Base-by-base conservation (phyloP, 345 rosid species). In the Mallotus nudiflorus region DNA sequence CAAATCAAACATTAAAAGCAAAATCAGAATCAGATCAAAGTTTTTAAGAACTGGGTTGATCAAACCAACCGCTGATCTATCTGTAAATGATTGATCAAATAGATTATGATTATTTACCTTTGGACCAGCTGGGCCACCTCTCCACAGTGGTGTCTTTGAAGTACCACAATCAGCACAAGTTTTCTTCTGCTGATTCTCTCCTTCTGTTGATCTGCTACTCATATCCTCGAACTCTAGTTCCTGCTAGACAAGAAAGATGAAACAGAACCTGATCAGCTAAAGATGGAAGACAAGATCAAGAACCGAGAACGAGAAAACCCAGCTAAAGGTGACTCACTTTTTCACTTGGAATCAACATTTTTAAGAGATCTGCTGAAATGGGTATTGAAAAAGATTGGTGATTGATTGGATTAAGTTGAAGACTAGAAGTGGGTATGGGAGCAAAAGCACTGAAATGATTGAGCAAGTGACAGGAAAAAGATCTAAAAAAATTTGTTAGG, bases 121-220 rank as follows among this genome's bases (percentile, higher is more conserved):
- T 5, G 99, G 99, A 1, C 99, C 99, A 0, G 99, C 94, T 9
- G 99, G 99, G 7, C 99, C 99, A 6, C 98, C 94, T 5, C 99
- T 82, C 99, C 99, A 95, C 0, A 95, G 90, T 52, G 99, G 99
- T 58, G 99, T 95, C 50, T 89, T 88, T 3, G 89, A 27, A 24
- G 99, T 95, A 0, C 97, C 97, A 49, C 99, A 95, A 83, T 92
- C 97, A 9, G 92, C 88, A 62, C 99, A 95, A 0, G 88, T 83
- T 22, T 90, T 88, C 86, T 87, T 94, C 24, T 58, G 77, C 29
- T 78, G 84, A 31, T 74, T 75, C 28, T 68, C 86, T 74, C 39
- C 72, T 20, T 66, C 75, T 24, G 52, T 9, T 20, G 59, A 69
- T 65, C 60, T 71, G 68, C 53, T 71, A 44, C 64, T 71, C 62